A percentile compares a stretch with the other conserved stretches of the same genome.
phyloP scores from a whole-genome alignment of 352 stramenopile genomes.

The Sclerospora graminicola region DNA sequence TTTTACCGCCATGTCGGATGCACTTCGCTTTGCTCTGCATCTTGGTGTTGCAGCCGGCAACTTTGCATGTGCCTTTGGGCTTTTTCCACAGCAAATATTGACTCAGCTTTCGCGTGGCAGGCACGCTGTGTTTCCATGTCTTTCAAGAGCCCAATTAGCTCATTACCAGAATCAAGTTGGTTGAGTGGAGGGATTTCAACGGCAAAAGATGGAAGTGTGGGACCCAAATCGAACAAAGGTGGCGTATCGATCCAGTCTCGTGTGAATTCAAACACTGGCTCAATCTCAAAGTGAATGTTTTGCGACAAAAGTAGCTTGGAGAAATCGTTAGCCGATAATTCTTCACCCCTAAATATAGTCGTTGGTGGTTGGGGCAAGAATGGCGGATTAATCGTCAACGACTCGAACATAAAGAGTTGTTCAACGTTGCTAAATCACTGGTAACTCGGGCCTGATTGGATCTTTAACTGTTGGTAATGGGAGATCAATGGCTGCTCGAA shows the following conservation, averaged over 20 bases:
- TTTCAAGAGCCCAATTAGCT: neutral
- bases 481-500: too few species aligned
- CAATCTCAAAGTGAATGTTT: neutral
- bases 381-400: neutral
- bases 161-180: neutral
- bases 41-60: too few species aligned
- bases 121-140: neutral
- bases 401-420: too few species aligned
- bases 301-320: too few species aligned
- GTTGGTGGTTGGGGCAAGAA: too few species aligned
- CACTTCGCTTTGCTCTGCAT: conserved; percentile 63
- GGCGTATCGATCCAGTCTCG: conserved; percentile 1
- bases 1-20: conserved; percentile 74
- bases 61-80: conserved; percentile 16
- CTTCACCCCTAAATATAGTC: too few species aligned
- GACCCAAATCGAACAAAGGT: neutral
- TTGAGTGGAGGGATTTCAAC: too few species aligned
- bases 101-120: neutral
- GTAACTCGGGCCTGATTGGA: too few species aligned
- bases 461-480: too few species aligned
- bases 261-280: neutral
- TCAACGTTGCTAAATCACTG: too few species aligned
- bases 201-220: neutral
- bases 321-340: too few species aligned
- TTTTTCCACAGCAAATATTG: conserved; percentile 1